Evolutionary conservation across 2,329 filamentous ascomycete species (phyloP), one percentile per base, ranked within the genome.

Genomic region (Aspergillus quadrilineatus): DNA sequence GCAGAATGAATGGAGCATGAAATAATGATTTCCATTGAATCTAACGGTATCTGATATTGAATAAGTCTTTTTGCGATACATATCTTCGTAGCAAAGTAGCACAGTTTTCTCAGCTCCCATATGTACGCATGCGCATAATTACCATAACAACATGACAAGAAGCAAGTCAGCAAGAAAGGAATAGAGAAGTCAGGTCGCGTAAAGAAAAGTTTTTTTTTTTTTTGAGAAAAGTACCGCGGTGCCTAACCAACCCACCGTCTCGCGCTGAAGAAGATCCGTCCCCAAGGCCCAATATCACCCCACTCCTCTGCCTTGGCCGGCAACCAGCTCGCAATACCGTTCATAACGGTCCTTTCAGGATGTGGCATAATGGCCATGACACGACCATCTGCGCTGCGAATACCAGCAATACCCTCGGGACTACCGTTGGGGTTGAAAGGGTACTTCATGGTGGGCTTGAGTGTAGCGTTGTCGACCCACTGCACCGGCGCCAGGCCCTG

Each of bases 331-430:
- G 82, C 85, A 59, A 92, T 87, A 57, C 90, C 89, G 56, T 85
- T 85, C 78, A 95, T 78, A 57, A 96, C 86, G 14, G 90, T 95
- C n/a, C 92, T 84, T 78, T 97, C 92, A 1, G 92, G 92, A 73
- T 96, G 92, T 59, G 92, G 92, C 92, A 97, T 96, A 77, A 96
- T 84, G 6, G 91, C 91, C 64, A 96, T 74, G 1, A 95, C 89
- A 56, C 90, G 83, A 10, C 92, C 92, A 69, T 96, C 88, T 43
- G 79, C 82, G 66, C 85, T 92, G 65, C 88, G 81, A 28, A 95
- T 88, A 69, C 87, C 91, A 1, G 92, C 89, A 62, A 96, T 89
- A 69, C 90, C 92, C 60, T 83, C 80, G 0, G 90, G 89, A 69
- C 88, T 91, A 51, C 92, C 92, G 75, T 96, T 96, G 50, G 88